These are phyloP conservation scores for Macrolepiota fuliginosa DNA, from an alignment of 768 basidiomycete genomes.

Conservation along the genomic window DNA sequence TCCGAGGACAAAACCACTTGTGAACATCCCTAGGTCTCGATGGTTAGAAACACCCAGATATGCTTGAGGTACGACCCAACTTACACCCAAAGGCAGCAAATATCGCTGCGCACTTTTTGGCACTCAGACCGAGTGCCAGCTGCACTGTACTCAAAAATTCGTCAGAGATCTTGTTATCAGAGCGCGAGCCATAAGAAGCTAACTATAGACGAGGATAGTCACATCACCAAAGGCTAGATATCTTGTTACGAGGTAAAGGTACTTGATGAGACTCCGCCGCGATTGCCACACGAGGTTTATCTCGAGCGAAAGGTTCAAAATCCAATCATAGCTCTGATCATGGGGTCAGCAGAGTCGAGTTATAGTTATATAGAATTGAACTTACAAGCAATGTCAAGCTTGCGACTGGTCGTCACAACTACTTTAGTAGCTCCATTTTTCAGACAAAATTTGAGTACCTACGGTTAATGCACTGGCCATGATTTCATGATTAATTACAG, in stretches of 20 bases:
- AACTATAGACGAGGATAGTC: not conserved
- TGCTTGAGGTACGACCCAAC: not conserved
- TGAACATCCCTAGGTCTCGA: not conserved
- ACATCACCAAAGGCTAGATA: constrained; percentile 4
- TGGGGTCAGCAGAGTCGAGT: not conserved
- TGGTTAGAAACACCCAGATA: not conserved
- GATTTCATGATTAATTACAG: not conserved
- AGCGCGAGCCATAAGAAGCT: not conserved
- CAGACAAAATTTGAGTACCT: not conserved
- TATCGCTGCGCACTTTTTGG: not conserved
- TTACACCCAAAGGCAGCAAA: constrained; percentile 2
- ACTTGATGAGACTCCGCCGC: not conserved
- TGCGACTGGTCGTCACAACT: not conserved
- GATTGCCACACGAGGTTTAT: not conserved
- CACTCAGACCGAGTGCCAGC: not conserved
- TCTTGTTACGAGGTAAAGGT: constrained; percentile 3
- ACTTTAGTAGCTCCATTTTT: not conserved
- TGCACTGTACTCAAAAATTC: not conserved
- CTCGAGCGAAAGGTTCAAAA: not conserved
- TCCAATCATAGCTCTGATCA: not conserved
- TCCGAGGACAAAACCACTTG: not conserved
- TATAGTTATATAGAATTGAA: not conserved
- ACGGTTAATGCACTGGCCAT: not conserved
- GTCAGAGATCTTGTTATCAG: not conserved
- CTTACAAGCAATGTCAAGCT: not conserved